These are phyloP conservation scores for Fraxinus cuspidata DNA, from an alignment of 257 asterid genomes.

Conservation along the genomic window DNA sequence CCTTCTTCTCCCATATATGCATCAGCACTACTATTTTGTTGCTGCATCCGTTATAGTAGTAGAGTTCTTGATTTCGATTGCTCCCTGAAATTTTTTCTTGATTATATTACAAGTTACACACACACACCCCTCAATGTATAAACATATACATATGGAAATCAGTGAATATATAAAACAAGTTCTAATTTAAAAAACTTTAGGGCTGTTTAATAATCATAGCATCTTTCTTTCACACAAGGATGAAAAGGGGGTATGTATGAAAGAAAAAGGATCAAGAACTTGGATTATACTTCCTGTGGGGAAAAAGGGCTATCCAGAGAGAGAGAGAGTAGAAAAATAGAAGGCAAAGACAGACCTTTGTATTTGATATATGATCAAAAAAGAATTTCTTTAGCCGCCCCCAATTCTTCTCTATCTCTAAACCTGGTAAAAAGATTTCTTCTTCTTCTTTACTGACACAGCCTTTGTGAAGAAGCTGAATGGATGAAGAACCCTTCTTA, in stretches of 20 bases:
- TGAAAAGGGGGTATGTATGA: conserved; percentile 46
- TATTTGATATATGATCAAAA: neutral
- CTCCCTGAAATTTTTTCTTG: conserved; percentile 22
- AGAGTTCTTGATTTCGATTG: neutral
- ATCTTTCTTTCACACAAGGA: conserved; percentile 41
- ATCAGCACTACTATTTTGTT: conserved; percentile 31
- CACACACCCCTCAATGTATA: neutral
- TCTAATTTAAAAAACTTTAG: conserved; percentile 31
- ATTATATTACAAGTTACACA: neutral
- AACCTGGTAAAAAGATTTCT: neutral
- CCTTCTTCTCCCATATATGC: conserved; percentile 29
- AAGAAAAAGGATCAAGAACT: conserved; percentile 7
- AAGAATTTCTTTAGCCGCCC: conserved; percentile 8
- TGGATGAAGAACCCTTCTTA: conserved; percentile 45
- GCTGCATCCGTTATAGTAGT: conserved; percentile 37
- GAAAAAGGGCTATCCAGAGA: conserved; percentile 30
- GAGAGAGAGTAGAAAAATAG: conserved; percentile 27
- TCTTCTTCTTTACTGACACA: conserved; percentile 19
- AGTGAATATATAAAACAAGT: neutral
- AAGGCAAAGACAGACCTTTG: conserved; percentile 36
- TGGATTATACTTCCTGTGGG: conserved; percentile 35
- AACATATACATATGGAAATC: neutral
- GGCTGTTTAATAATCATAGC: conserved; percentile 38
- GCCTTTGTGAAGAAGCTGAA: conserved; percentile 27
- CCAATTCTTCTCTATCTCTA: neutral